Percentiles rank a stretch among this genome's conserved stretches.
Evolutionary conservation across 2,329 filamentous ascomycete genomes (phyloP).

Genomic region (Cercospora sojina): DNA sequence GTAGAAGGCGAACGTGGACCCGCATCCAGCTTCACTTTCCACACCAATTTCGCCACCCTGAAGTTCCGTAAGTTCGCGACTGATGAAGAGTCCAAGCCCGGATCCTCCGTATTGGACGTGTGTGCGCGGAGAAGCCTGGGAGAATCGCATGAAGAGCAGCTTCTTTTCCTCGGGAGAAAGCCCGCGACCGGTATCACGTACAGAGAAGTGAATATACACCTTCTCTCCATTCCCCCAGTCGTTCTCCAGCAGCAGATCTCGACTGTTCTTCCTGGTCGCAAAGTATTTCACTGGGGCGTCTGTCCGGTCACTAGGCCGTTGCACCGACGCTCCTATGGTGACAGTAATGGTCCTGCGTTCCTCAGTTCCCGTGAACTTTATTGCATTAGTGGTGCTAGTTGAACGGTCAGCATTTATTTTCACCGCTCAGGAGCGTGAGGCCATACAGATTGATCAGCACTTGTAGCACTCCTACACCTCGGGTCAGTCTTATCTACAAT

Average conservation of each 20-base stretch:
- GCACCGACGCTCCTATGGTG: conserved; percentile 61
- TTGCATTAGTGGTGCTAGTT: conserved; percentile 62
- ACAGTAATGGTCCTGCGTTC: conserved; percentile 64
- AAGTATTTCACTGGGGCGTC: conserved; percentile 59
- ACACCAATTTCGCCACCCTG: conserved; percentile 80
- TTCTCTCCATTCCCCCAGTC: conserved; percentile 71
- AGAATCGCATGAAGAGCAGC: conserved; percentile 74
- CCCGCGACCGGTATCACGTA: conserved; percentile 70
- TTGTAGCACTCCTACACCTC: conserved; percentile 62
- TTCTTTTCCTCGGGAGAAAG: conserved; percentile 69
- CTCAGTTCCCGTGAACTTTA: conserved; percentile 74
- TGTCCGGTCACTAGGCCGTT: conserved; percentile 50
- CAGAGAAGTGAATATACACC: conserved; percentile 68
- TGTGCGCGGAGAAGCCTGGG: conserved; percentile 72
- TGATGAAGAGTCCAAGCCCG: conserved; percentile 77
- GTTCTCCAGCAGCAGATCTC: conserved; percentile 49
- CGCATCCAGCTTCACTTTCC: conserved; percentile 63
- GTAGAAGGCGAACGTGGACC: conserved; percentile 76
- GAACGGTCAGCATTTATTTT: background rate
- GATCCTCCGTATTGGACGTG: conserved; percentile 78
- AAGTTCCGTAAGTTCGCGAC: conserved; percentile 72
- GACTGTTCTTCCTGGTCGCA: conserved; percentile 54
- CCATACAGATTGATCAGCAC: conserved; percentile 70
- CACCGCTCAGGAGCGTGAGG: conserved; percentile 38
- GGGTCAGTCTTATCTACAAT: background rate